Evolutionary conservation across 768 basidiomycete genomes (phyloP).

Genomic region (Rhizopogon sp.): DNA sequence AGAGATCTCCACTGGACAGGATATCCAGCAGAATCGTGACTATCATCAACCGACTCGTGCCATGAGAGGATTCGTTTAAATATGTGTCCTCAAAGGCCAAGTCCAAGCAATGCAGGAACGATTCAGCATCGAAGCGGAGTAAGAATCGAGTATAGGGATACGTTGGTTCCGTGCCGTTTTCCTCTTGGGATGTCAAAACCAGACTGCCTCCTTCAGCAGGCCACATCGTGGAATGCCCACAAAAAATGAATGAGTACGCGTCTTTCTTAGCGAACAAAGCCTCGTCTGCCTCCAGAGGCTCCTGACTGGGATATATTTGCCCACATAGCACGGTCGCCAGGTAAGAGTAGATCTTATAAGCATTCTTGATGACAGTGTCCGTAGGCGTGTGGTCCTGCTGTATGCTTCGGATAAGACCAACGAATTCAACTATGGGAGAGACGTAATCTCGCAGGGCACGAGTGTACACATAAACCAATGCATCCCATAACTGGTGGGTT

Average conservation of each 20-base stretch:
- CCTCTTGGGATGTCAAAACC: constrained; percentile 70
- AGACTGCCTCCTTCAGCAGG: constrained; percentile 73
- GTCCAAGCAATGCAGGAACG: constrained; percentile 90
- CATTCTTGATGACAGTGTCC: constrained; percentile 61
- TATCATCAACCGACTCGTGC: constrained; percentile 73
- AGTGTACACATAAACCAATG: constrained; percentile 91
- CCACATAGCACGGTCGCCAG: constrained; percentile 78
- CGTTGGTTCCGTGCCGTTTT: constrained; percentile 72
- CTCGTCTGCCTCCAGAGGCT: constrained; percentile 60
- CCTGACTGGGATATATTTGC: constrained; percentile 80
- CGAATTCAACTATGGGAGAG: constrained; percentile 80
- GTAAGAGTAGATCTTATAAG: constrained; percentile 92
- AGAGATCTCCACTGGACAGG: constrained; percentile 45
- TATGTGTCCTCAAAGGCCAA: constrained; percentile 92
- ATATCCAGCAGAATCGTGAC: constrained; percentile 84
- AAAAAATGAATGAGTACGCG: constrained; percentile 82
- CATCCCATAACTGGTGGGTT: constrained; percentile 80
- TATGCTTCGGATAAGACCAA: constrained; percentile 59
- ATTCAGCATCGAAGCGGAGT: constrained; percentile 87
- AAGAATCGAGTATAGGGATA: constrained; percentile 87
- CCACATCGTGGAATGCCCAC: constrained; percentile 75
- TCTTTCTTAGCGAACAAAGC: constrained; percentile 64
- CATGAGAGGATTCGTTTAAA: constrained; percentile 70
- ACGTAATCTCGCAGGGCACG: constrained; percentile 85
- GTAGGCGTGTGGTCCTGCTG: constrained; percentile 25